phyloP scores from a whole-genome alignment of 768 basidiomycete genomes.

The Tricholoma sp. region DNA sequence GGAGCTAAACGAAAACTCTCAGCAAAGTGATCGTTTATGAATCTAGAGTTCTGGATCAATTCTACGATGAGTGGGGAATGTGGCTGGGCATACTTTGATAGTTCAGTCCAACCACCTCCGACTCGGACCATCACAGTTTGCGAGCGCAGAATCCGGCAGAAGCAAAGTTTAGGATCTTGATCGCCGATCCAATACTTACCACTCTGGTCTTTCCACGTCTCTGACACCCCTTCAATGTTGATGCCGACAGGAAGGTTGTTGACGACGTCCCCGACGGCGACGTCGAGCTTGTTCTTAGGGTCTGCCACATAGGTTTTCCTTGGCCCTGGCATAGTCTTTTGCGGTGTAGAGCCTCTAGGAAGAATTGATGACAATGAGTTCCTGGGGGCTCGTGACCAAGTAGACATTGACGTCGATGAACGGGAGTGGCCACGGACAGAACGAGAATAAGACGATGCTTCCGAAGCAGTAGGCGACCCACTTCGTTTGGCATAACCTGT shows the following conservation, averaged over 20 bases:
- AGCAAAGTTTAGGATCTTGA: constrained; percentile 84
- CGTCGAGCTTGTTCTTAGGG: constrained; percentile 87
- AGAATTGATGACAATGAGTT: constrained; percentile 47
- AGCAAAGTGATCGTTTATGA: constrained; percentile 82
- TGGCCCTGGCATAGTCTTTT: constrained; percentile 31
- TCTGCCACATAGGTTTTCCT: constrained; percentile 79
- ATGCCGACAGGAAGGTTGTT: constrained; percentile 84
- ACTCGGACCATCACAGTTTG: constrained; percentile 96
- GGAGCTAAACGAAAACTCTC: constrained; percentile 73
- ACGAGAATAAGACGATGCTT: constrained; percentile 46
- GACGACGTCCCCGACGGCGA: constrained; percentile 89
- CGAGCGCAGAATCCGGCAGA: constrained; percentile 85
- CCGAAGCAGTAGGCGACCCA: constrained; percentile 61
- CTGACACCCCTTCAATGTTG: constrained; percentile 73
- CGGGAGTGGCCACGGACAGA: constrained; percentile 37
- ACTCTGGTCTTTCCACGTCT: constrained; percentile 88
- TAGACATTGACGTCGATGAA: constrained; percentile 45
- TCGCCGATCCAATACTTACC: constrained; percentile 97
- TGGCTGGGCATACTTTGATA: constrained; percentile 64
- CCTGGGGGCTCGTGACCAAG: constrained; percentile 67
- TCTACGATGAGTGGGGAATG: not conserved
- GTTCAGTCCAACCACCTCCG: constrained; percentile 90
- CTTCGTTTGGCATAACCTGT: constrained; percentile 32
- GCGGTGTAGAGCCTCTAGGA: constrained; percentile 42
- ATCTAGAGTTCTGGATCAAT: constrained; percentile 40